Evolutionary conservation across 352 stramenopile species (phyloP).

Genomic region (Phytophthora fragariae): DNA sequence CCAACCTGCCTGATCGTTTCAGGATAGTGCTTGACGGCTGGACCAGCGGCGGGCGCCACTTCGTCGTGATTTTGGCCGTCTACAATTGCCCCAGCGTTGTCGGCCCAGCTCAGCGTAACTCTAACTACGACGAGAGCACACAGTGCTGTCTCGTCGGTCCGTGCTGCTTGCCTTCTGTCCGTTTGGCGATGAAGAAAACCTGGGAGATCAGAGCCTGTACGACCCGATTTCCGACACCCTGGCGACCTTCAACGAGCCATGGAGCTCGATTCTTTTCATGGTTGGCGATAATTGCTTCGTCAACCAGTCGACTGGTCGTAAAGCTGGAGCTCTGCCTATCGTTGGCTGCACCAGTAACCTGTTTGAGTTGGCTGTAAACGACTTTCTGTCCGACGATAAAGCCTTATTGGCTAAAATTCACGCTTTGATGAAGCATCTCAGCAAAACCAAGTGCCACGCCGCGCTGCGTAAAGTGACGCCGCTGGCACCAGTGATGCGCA

Average conservation of each 20-base stretch:
- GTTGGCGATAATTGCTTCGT: conserved; percentile 12
- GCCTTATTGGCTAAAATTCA: neutral
- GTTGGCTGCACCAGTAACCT: conserved; percentile 13
- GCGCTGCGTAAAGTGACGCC: neutral
- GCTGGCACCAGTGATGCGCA: neutral
- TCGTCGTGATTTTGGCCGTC: conserved; percentile 1
- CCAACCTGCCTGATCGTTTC: conserved; percentile 4
- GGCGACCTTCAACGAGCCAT: neutral
- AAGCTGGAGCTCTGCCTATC: neutral
- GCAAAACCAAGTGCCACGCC: neutral
- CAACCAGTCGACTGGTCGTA: neutral
- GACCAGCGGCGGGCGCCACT: neutral
- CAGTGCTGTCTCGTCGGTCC: neutral
- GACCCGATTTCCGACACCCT: neutral
- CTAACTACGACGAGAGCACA: neutral
- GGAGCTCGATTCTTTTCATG: neutral
- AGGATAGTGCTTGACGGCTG: neutral
- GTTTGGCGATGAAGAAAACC: neutral
- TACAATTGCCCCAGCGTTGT: neutral
- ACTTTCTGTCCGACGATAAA: neutral
- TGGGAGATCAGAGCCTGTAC: neutral
- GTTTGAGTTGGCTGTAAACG: conserved; percentile 6
- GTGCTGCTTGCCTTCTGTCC: neutral
- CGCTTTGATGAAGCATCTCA: conserved; percentile 1
- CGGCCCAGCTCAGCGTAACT: neutral